Evolutionary conservation across 2,329 filamentous ascomycete genomes (phyloP), one percentile per base, ranked within the genome.

Genomic region (Bertia moriformis): DNA sequence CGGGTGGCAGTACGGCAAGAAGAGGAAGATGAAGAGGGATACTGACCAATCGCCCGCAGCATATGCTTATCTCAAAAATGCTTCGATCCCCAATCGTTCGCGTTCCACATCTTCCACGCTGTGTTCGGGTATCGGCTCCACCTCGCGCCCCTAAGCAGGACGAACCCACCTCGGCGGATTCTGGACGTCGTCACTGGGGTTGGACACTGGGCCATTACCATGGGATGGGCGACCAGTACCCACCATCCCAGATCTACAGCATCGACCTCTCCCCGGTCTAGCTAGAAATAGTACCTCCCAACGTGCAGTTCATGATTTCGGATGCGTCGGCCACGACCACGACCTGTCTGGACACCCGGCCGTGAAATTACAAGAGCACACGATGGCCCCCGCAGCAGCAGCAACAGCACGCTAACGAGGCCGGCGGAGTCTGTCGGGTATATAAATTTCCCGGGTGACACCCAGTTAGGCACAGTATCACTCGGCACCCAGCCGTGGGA

Each of bases 271-370:
- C 76, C 1, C 76, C 78, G 2, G 75, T 82, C 18, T 78, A 83
- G 49, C 76, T 78, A 2, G 59, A 60, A 3, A 63, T 70, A 37
- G 77, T 85, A 1, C 81, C 83, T 0, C 69, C 71, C 14, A 88
- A 88, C 44, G 78, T 86, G 13, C 71, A 75, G 44, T 88, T 88
- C 46, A 74, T 75, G 43, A 69, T 88, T 36, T 80, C 86, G 50
- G 81, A 87, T 48, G 66, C 66, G 53, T 60, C 49, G 17, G 50
- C 52, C 38, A n/a, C n/a, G n/a, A n/a, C n/a, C n/a, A n/a, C n/a
- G n/a, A n/a, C n/a, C n/a, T n/a, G n/a, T n/a, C n/a, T n/a, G n/a
- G n/a, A n/a, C n/a, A n/a, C n/a, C n/a, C n/a, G n/a, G n/a, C n/a
- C n/a, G n/a, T n/a, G n/a, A n/a, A n/a, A n/a, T n/a, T n/a, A n/a